Conservation (phyloP, 805 yeast genomes). For the Kodamaea leandrae region DNA sequence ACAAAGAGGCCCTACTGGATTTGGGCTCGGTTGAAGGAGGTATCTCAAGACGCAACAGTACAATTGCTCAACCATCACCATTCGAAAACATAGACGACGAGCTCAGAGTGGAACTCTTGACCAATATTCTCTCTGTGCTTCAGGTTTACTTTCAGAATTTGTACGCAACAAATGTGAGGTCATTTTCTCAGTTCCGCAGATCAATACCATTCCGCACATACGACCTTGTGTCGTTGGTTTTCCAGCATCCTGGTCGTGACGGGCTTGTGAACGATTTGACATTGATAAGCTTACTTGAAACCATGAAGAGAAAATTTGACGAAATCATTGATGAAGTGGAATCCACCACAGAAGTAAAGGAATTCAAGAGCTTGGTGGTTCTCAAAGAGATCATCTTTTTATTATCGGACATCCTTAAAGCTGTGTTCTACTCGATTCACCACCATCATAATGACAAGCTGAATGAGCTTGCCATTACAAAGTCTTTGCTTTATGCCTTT, state of each 20-base stretch:
- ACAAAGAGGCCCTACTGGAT: too few species aligned
- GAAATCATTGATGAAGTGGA: slow-evolving; percentile 16
- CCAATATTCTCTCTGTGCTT: slow-evolving; percentile 19
- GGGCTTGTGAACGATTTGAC: slow-evolving; percentile 15
- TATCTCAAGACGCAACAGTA: slow-evolving; percentile 1
- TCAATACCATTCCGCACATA: slow-evolving; percentile 6
- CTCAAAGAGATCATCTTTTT: slow-evolving; percentile 27
- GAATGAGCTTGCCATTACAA: slow-evolving; percentile 19
- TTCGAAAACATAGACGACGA: slow-evolving; percentile 22
- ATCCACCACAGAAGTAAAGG: slow-evolving; percentile 8
- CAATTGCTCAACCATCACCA: neutral
- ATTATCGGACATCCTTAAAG: slow-evolving; percentile 24
- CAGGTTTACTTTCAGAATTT: slow-evolving; percentile 23
- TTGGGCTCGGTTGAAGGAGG: too few species aligned
- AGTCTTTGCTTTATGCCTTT: slow-evolving; percentile 23
- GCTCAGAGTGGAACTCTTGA: slow-evolving; percentile 20
- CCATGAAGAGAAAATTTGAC: slow-evolving; percentile 18
- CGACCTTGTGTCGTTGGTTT: slow-evolving; percentile 18
- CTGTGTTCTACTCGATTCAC: slow-evolving; percentile 17
- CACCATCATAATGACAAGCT: slow-evolving; percentile 13
- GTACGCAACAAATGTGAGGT: slow-evolving; percentile 7
- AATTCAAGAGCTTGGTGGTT: slow-evolving; percentile 15
- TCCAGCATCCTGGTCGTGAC: slow-evolving; percentile 17
- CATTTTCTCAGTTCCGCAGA: slow-evolving; percentile 6
- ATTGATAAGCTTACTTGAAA: slow-evolving; percentile 17